These are phyloP conservation scores for Andrographis paniculata DNA, from an alignment of 305 asterid species.

Conservation along the genomic window DNA sequence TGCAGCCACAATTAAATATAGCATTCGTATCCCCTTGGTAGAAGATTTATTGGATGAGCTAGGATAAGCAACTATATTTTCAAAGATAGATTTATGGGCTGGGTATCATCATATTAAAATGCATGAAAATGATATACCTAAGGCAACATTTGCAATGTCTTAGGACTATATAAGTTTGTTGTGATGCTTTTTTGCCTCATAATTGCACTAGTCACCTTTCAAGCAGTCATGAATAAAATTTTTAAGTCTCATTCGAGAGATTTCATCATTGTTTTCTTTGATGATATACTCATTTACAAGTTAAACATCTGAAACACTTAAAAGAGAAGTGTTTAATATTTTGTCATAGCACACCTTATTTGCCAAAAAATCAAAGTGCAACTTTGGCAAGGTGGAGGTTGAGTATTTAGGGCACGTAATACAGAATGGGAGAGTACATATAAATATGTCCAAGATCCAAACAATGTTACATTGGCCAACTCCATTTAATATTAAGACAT, in stretches of 20 bases:
- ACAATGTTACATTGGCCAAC: neutral
- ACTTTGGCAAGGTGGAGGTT: neutral
- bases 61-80: neutral
- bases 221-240: neutral
- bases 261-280: neutral
- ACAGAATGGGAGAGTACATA: neutral
- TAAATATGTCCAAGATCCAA: neutral
- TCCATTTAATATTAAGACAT: neutral
- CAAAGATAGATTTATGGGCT: neutral
- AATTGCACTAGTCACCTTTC: no score
- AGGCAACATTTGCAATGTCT: neutral
- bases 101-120: neutral
- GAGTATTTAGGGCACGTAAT: neutral
- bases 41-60: neutral
- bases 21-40: neutral
- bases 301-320: neutral
- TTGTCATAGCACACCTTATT: neutral
- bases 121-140: neutral
- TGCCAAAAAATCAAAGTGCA: neutral
- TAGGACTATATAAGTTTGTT: neutral
- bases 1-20: neutral
- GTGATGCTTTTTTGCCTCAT: no score
- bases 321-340: neutral
- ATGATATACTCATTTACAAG: neutral
- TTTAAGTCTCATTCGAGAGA: neutral